Evolutionary conservation across 2,329 filamentous ascomycete genomes (phyloP).

Genomic region (Neoarthrinium moseri): DNA sequence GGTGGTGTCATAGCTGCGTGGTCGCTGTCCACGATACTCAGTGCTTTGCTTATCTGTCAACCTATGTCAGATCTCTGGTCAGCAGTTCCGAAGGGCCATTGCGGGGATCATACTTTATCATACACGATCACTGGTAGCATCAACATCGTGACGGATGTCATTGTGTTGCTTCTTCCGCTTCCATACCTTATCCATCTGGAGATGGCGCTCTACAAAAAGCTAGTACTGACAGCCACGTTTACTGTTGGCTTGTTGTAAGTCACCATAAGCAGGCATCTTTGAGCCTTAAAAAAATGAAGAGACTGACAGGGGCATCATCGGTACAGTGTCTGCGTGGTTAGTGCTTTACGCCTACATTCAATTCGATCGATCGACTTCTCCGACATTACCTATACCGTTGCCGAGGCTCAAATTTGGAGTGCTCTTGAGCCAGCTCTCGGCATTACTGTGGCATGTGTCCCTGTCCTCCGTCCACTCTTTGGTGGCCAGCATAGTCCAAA

Average conservation of each 20-base stretch:
- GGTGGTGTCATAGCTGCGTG: not conserved
- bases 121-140: slow-evolving; percentile 5
- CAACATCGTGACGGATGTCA: slow-evolving; percentile 8
- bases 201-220: not conserved
- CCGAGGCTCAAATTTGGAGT: slow-evolving; percentile 33
- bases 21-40: not conserved
- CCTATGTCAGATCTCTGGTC: slow-evolving; percentile 10
- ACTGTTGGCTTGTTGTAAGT: slow-evolving; percentile 7
- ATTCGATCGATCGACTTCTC: slow-evolving; percentile 31
- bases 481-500: not conserved
- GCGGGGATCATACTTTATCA: slow-evolving; percentile 2
- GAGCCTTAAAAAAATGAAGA: too few relatives aligned
- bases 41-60: slow-evolving; percentile 7
- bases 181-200: slow-evolving; percentile 5
- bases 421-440: slow-evolving; percentile 37
- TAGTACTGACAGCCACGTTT: slow-evolving; percentile 1
- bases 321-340: slow-evolving; percentile 28
- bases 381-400: slow-evolving; percentile 33
- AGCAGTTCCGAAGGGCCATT: slow-evolving; percentile 3
- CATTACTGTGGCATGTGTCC: slow-evolving; percentile 36
- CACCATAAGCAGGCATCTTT: too few relatives aligned
- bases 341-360: slow-evolving; percentile 30
- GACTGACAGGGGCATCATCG: too few relatives aligned
- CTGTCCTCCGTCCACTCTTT: slow-evolving; percentile 35
- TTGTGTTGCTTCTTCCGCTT: slow-evolving; percentile 7